These are phyloP conservation scores for Trypanosoma platydactyli DNA, from an alignment of 208 protist species.

Conservation along the genomic window DNA sequence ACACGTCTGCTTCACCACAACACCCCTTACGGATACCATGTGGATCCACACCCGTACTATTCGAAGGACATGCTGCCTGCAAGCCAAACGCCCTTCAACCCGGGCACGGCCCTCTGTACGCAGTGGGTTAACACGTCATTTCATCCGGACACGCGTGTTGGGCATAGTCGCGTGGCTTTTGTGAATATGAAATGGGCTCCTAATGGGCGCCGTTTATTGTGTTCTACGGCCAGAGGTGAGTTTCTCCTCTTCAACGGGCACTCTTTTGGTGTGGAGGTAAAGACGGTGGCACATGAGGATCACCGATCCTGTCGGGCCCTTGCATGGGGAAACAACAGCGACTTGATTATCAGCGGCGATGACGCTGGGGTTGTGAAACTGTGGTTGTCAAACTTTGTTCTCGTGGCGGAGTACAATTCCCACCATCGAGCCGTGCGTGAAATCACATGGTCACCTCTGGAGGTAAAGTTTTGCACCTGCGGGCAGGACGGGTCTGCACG, in stretches of 20 bases:
- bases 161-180: slow-evolving; percentile 52
- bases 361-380: slow-evolving; percentile 84
- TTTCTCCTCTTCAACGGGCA: slow-evolving; percentile 89
- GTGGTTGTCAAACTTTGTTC: slow-evolving; percentile 81
- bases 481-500: slow-evolving; percentile 84
- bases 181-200: slow-evolving; percentile 81
- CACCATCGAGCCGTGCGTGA: slow-evolving; percentile 79
- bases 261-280: slow-evolving; percentile 87
- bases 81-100: slow-evolving; percentile 69
- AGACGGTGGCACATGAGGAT: slow-evolving; percentile 86
- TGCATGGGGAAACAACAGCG: slow-evolving; percentile 75
- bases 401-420: slow-evolving; percentile 78
- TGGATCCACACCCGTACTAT: slow-evolving; percentile 84
- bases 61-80: slow-evolving; percentile 79
- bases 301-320: slow-evolving; percentile 67
- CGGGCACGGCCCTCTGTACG: slow-evolving; percentile 85
- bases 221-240: slow-evolving; percentile 75
- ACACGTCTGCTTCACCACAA: slow-evolving; percentile 65
- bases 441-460: slow-evolving; percentile 72
- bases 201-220: slow-evolving; percentile 77
- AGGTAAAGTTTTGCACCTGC: slow-evolving; percentile 83
- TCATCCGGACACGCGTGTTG: slow-evolving; percentile 74
- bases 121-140: slow-evolving; percentile 91
- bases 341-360: slow-evolving; percentile 84
- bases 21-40: slow-evolving; percentile 76